Evolutionary conservation across 176 grass and related monocot genomes (phyloP), one percentile per base, ranked within the genome.

Genomic region (Hordeum vulgare): DNA sequence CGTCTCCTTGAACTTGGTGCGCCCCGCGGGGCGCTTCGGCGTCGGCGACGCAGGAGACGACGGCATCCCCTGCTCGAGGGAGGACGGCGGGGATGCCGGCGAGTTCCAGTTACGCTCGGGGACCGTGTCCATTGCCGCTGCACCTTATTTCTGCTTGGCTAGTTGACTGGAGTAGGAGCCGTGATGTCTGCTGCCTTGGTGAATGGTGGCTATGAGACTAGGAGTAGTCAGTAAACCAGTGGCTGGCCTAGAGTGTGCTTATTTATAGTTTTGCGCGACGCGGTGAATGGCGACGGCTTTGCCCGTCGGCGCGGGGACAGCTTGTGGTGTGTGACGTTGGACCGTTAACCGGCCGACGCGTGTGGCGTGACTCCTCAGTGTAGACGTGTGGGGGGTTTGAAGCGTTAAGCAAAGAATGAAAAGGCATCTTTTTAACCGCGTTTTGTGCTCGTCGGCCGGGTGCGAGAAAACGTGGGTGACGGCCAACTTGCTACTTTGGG

Each of bases 1-100:
- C n/a, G 94, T 97, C 83, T 97, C 94, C 28, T 84, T 78, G 73
- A 97, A 97, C 80, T 90, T 97, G 87, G 88, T 97, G 23, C 92
- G 80, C 6, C 94, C 94, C 4, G 87, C 90, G 10, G 85, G 92
- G 1, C 91, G 82, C 92, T 97, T 97, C 28, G 84, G 80, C 40
- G 70, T 28, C 41, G 70, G 70, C 40, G 69, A 71, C 11, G 68
- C 25, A 24, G 68, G 68, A 1, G 68, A 73, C 3, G 24, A 3
- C 24, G 41, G 1, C 23, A 28, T 28, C 40, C 70, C 70, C 23
- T 28, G 70, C 23, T 71, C 68, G 20, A 5, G 27, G 65, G 70
- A 49, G 37, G 67, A 76, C 28, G 66, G 28, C 14, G 75, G 44
- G 14, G 70, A 73, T 3, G 25, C 25, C 40, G 59, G 51, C 40